phyloP scores from a whole-genome alignment of 345 rosid genomes.

The Nephelium lappaceum region DNA sequence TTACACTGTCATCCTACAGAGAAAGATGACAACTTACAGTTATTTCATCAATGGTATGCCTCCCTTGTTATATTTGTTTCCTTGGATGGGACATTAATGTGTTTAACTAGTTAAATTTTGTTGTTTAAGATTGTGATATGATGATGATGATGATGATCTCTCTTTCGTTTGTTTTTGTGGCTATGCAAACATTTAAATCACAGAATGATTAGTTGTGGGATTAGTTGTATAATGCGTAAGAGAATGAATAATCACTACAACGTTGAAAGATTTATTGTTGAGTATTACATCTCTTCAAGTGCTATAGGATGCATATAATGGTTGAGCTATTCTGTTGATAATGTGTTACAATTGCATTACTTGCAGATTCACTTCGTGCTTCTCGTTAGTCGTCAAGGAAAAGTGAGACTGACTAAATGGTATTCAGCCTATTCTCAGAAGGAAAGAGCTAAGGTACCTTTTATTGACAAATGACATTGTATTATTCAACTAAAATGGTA shows the following conservation, averaged over 20 bases:
- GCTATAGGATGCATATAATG: not conserved
- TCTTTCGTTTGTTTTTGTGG: not conserved
- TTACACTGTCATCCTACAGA: not conserved
- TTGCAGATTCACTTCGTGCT: constrained; percentile 58
- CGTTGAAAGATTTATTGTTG: not conserved
- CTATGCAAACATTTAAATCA: not conserved
- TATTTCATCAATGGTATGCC: not conserved
- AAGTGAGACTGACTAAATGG: constrained; percentile 64
- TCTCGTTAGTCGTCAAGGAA: constrained; percentile 65
- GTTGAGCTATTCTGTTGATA: not conserved
- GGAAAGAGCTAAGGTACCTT: constrained; percentile 51
- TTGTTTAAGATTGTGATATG: not conserved
- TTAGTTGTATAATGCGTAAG: not conserved
- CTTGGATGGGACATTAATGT: not conserved
- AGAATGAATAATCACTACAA: not conserved
- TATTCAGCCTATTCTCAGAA: constrained; percentile 66
- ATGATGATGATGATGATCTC: not conserved
- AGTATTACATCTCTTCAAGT: not conserved
- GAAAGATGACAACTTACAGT: not conserved
- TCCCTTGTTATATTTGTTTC: not conserved
- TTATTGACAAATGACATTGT: not conserved
- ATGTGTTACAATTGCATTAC: not conserved
- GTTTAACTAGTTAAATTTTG: not conserved
- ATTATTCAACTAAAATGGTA: not conserved
- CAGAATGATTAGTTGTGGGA: too few species aligned